Percentiles rank a stretch among this genome's conserved stretches.
These are phyloP conservation scores for Plasmodium malariae DNA, from an alignment of 169 alveolate species.

Conservation along the genomic window DNA sequence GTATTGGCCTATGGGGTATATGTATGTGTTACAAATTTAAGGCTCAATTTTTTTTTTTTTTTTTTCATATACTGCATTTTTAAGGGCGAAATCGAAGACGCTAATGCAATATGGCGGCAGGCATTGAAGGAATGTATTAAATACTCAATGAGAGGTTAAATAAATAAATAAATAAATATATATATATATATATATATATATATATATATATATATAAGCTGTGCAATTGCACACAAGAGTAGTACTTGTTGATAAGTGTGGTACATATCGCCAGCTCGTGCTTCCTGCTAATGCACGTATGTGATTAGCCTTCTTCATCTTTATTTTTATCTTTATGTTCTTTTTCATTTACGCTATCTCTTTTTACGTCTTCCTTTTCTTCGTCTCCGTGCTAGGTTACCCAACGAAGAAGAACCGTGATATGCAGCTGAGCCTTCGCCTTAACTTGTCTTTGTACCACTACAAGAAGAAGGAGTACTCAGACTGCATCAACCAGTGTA, in stretches of 20 bases:
- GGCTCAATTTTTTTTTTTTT: too few species aligned
- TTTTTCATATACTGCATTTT: too few species aligned
- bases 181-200: too few species aligned
- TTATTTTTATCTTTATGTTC: background rate
- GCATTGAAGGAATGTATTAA: slow-evolving; percentile 71
- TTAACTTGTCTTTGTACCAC: slow-evolving; percentile 59
- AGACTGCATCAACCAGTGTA: slow-evolving; percentile 68
- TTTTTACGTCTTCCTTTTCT: background rate
- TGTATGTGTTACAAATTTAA: too few species aligned
- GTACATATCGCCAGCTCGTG: too few species aligned
- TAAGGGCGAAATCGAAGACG: slow-evolving; percentile 72
- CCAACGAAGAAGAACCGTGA: slow-evolving; percentile 65
- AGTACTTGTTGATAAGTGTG: too few species aligned
- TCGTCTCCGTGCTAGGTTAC: too few species aligned
- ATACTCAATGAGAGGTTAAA: slow-evolving; percentile 75
- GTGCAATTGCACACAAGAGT: too few species aligned
- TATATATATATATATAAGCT: too few species aligned
- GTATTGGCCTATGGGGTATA: background rate
- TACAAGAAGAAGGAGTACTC: slow-evolving; percentile 37
- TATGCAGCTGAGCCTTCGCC: slow-evolving; percentile 55
- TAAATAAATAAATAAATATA: background rate
- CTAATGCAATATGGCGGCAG: slow-evolving; percentile 49
- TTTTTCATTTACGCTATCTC: background rate
- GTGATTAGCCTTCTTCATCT: too few species aligned
- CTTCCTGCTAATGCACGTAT: too few species aligned